Percentiles rank a stretch among this genome's conserved stretches.
Evolutionary conservation across 192 early-diverging fungal species (phyloP).

Genomic region (Lunasporangiospora selenospora): DNA sequence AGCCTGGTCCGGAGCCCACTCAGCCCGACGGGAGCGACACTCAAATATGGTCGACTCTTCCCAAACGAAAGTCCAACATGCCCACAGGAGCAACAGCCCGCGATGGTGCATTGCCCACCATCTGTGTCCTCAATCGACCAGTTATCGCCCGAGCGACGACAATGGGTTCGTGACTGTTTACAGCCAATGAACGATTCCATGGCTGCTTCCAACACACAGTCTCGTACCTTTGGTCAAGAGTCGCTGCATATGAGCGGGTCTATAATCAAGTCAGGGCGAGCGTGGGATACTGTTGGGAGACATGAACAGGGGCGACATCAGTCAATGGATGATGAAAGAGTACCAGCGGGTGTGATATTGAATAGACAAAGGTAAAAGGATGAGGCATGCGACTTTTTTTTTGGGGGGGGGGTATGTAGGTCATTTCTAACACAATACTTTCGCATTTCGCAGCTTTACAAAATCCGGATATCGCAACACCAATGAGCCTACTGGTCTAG

Average conservation of each 20-base stretch:
- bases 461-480: constrained; percentile 32
- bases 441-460: constrained; percentile 1
- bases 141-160: constrained; percentile 28
- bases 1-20: too few relatives aligned
- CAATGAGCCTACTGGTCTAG: constrained; percentile 34
- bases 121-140: constrained; percentile 29
- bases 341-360: too few relatives aligned
- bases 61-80: too few relatives aligned
- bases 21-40: too few relatives aligned
- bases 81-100: constrained; percentile 11
- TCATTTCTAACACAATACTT: too few relatives aligned
- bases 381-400: too few relatives aligned
- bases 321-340: too few relatives aligned
- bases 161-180: constrained; percentile 25
- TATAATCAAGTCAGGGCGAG: constrained; percentile 6
- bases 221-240: neutral
- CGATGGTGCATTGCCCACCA: constrained; percentile 33
- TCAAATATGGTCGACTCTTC: too few relatives aligned
- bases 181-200: too few relatives aligned
- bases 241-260: neutral
- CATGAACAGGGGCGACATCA: neutral
- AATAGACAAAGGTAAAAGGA: too few relatives aligned
- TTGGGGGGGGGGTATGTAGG: too few relatives aligned
- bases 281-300: constrained; percentile 29
- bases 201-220: neutral